Percentiles rank a stretch among this genome's conserved stretches.
Conservation (phyloP, 192 early-diverging fungal genomes). For the Phlyctochytrium arcticum region DNA sequence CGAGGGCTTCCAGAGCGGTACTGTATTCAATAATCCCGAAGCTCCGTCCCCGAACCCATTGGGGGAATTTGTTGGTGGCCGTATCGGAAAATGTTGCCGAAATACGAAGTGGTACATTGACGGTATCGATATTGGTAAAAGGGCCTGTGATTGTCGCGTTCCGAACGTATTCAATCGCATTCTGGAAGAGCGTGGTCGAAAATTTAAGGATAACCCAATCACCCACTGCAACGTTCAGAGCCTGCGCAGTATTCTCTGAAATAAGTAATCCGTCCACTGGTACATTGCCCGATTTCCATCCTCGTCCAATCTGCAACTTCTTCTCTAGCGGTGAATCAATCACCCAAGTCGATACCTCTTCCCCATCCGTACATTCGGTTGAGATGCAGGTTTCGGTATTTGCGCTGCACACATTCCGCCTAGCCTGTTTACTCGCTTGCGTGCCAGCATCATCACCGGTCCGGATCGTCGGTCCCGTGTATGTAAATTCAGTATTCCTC, state of each 20-base stretch:
- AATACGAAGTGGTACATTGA: constrained; percentile 8
- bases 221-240: constrained; percentile 5
- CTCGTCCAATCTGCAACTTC: constrained; percentile 1
- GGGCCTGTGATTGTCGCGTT: neutral
- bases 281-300: constrained; percentile 4
- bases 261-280: constrained; percentile 9
- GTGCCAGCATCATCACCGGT: neutral
- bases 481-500: constrained; percentile 1
- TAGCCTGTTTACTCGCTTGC: neutral
- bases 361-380: neutral
- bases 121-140: neutral
- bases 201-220: constrained; percentile 12
- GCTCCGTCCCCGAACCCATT: neutral
- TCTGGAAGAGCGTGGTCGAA: neutral
- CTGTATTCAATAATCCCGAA: constrained; percentile 6
- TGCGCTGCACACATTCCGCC: neutral
- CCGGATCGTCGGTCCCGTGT: neutral
- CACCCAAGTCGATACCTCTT: neutral
- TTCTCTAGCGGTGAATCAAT: constrained; percentile 10
- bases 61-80: constrained; percentile 19
- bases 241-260: neutral
- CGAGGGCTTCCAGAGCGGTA: constrained; percentile 8
- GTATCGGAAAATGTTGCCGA: constrained; percentile 6
- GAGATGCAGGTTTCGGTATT: constrained; percentile 3
- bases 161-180: neutral